A percentile compares a stretch with the other conserved stretches of the same genome.
Conservation (phyloP, 257 asterid species). For the Craterostigma plantagineum region DNA sequence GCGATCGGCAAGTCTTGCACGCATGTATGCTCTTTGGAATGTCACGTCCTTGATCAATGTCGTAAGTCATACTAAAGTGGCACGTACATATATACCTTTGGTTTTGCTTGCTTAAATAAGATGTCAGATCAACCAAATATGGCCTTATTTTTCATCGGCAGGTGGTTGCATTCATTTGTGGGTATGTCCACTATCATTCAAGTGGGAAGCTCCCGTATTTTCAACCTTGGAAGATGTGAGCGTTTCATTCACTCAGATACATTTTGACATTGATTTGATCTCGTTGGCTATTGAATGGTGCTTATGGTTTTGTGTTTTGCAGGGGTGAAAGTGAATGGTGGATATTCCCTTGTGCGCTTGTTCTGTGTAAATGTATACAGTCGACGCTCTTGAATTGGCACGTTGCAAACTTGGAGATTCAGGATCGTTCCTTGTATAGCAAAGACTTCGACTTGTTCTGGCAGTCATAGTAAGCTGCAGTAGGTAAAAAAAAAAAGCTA, state of each 20-base stretch:
- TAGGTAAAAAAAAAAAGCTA: too few relatives aligned
- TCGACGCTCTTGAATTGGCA: slow-evolving; percentile 86
- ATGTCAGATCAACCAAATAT: too few relatives aligned
- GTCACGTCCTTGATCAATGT: slow-evolving; percentile 69
- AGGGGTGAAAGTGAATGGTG: slow-evolving; percentile 99
- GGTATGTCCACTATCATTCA: slow-evolving; percentile 55
- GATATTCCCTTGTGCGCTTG: slow-evolving; percentile 81
- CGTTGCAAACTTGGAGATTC: slow-evolving; percentile 88
- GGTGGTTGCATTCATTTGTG: slow-evolving; percentile 84
- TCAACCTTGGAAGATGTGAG: slow-evolving; percentile 98
- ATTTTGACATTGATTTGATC: not conserved
- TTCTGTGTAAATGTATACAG: slow-evolving; percentile 75
- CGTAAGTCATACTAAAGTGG: too few relatives aligned
- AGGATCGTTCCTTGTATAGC: slow-evolving; percentile 86
- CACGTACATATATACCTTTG: too few relatives aligned
- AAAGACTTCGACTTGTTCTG: slow-evolving; percentile 82
- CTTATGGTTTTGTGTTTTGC: slow-evolving; percentile 19
- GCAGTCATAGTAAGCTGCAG: slow-evolving; percentile 35
- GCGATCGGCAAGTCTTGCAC: slow-evolving; percentile 93
- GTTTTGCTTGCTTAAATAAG: too few relatives aligned
- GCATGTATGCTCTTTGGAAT: slow-evolving; percentile 92
- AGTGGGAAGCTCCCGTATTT: slow-evolving; percentile 51
- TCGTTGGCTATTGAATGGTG: too few relatives aligned
- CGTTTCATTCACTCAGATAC: not conserved
- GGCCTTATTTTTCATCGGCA: slow-evolving; percentile 10